Evolutionary conservation across 2,329 filamentous ascomycete species (phyloP), one percentile per base, ranked within the genome.

Genomic region (Teratosphaeria zuluensis): DNA sequence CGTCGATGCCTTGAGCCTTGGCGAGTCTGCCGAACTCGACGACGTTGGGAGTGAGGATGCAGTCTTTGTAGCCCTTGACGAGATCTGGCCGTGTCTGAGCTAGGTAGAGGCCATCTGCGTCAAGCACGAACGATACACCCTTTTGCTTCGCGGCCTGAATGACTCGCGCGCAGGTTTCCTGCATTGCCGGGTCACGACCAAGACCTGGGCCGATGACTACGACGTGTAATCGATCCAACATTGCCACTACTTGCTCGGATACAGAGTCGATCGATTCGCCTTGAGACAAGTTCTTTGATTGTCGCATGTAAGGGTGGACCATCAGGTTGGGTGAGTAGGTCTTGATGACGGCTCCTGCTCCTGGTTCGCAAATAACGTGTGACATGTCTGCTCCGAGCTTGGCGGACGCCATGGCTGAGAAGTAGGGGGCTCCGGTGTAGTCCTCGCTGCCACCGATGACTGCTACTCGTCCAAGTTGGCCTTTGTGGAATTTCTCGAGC

Each of bases 241-340:
- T 88, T 60, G 81, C 83, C 61, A 92, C 82, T 64, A 97, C 87
- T 56, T 82, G 77, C 28, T 81, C 74, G 8, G 89, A 84, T 54
- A 96, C 80, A 57, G 77, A 78, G 1, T 87, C 80, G 64, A 84
- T 80, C 12, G 78, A 77, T 58, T 87, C 82, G 56, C 79, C 75
- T 54, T 77, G 73, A 28, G 76, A 72, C 56, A 82, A 75, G 65
- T 83, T 80, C 65, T 82, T 80, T 53, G 84, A 83, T 74, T 94
- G 90, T 32, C 90, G 88, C 84, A 99, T 92, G 65, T 96, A 83
- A 0, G 94, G 94, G 74, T 97, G 94, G 11, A 99, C 94, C 92
- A 99, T 99, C 31, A 99, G 81, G 73, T 97, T 96, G 2, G 94
- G 94, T 21, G 92, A 96, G 78, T 97, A 99, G 3, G 90, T 90